Base-by-base conservation (phyloP, 2,329 filamentous ascomycete species). In the Endothia cerciana region DNA sequence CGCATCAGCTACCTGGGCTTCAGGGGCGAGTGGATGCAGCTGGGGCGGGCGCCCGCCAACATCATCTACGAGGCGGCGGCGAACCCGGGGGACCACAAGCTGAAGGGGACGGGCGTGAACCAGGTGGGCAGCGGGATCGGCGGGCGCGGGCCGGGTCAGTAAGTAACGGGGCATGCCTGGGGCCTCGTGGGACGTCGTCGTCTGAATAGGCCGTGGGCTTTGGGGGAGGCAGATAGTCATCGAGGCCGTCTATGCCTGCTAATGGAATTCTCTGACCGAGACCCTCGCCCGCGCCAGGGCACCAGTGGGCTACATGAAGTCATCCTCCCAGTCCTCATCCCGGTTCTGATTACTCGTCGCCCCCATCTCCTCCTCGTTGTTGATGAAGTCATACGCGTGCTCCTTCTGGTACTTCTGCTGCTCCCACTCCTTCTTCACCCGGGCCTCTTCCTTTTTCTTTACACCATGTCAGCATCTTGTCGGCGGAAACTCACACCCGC, bases 311-410 rank as follows among this genome's bases (percentile, higher is more conserved):
- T 85, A 94, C 93, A 97, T 96, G 74, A 99, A 99, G 74, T 99
- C 94, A 66, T 97, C 94, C 74, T 92, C 86, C 81, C 92, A 94
- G 75, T 92, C 83, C 67, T 88, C 86, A 69, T 85, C 84, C 17
- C 93, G 87, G 74, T 97, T 89, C 78, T 97, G 92, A 78, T 99
- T 99, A 80, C 90, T 97, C 64, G 88, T 88, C 28, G 78, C 80
- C 53, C 88, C 88, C 81, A 97, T 84, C 72, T 91, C 90, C 65
- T 97, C 92, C 63, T 96, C 93, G 4, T 86, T 88, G 77, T 97
- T 93, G 63, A 97, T 79, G 57, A 97, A 93, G 75, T 98, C 95
- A 77, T 99, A 99, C 1, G 94, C 94, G 79, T 99, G 94, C n/a
- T 97, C 93, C 79, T 95, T 95, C 78, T 97, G 92, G 85, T 89